Conservation (phyloP, 768 basidiomycete genomes). For the Boletus rufocinnamomeus region DNA sequence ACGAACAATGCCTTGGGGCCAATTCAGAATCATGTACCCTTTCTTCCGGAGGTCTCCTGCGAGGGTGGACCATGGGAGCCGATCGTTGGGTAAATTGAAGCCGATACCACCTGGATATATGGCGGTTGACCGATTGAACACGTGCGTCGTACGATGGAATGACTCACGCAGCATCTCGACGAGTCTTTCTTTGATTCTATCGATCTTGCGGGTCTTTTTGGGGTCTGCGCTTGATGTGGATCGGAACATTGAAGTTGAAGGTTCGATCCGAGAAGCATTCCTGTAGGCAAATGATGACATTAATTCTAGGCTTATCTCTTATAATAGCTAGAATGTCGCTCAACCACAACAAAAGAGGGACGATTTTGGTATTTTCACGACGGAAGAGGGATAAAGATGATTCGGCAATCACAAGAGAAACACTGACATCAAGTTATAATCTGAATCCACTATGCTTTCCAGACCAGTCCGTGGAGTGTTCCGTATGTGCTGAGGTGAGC, state of each 20-base stretch:
- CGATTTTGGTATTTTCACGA: no score
- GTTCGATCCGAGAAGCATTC: accelerated
- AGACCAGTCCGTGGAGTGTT: background rate
- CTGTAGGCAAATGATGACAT: background rate
- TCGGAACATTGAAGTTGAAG: background rate
- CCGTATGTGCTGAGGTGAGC: background rate
- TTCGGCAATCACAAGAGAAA: background rate
- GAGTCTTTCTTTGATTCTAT: constrained; percentile 4
- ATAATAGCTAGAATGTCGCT: background rate
- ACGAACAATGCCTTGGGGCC: no score
- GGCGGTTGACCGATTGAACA: no score
- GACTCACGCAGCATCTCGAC: constrained; percentile 14
- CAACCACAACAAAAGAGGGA: background rate
- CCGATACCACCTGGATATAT: constrained; percentile 4
- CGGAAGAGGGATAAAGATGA: background rate
- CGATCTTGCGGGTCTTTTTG: constrained; percentile 1
- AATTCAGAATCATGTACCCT: no score
- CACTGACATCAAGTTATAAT: background rate
- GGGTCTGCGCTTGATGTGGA: background rate
- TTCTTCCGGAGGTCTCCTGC: background rate
- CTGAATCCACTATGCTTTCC: no score
- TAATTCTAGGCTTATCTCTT: background rate
- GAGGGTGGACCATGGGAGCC: constrained; percentile 18
- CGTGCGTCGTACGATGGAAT: background rate
- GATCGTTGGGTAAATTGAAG: constrained; percentile 1